Percentiles rank a stretch among this genome's conserved stretches.
These are phyloP conservation scores for Streptanthus diversifolius DNA, from an alignment of 345 rosid genomes.

Conservation along the genomic window DNA sequence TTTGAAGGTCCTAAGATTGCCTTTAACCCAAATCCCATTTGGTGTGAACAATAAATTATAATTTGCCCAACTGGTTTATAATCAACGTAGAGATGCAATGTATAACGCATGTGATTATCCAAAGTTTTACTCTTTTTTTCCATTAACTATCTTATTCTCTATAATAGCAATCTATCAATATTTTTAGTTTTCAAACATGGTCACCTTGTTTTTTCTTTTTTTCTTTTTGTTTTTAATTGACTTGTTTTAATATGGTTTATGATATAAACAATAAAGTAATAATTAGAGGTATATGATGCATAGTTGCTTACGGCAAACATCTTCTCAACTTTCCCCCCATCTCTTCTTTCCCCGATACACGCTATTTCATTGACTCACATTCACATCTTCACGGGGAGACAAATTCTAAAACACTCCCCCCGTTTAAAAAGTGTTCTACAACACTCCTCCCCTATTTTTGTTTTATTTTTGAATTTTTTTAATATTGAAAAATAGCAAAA, in stretches of 20 bases:
- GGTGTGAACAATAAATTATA: neutral
- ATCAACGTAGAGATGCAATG: neutral
- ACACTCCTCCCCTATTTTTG: too few species aligned
- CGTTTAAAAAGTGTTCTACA: too few species aligned
- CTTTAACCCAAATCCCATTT: neutral
- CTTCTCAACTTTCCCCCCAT: neutral
- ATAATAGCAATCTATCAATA: neutral
- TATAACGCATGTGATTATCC: neutral
- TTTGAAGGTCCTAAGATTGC: neutral
- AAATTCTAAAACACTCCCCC: too few species aligned
- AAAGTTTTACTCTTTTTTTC: neutral
- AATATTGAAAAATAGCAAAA: too few species aligned
- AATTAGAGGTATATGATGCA: neutral
- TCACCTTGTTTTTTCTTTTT: neutral
- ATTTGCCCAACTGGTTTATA: neutral
- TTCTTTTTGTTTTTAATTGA: neutral
- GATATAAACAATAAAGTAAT: neutral
- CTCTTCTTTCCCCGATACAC: neutral
- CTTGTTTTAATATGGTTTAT: neutral
- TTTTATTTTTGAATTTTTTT: too few species aligned
- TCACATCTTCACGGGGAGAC: neutral
- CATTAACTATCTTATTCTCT: neutral
- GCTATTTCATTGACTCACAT: neutral
- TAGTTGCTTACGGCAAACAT: conserved; percentile 1
- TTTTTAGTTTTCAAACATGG: neutral